phyloP scores from a whole-genome alignment of 2,329 filamentous ascomycete species.

The Colletotrichum spaethianum region DNA sequence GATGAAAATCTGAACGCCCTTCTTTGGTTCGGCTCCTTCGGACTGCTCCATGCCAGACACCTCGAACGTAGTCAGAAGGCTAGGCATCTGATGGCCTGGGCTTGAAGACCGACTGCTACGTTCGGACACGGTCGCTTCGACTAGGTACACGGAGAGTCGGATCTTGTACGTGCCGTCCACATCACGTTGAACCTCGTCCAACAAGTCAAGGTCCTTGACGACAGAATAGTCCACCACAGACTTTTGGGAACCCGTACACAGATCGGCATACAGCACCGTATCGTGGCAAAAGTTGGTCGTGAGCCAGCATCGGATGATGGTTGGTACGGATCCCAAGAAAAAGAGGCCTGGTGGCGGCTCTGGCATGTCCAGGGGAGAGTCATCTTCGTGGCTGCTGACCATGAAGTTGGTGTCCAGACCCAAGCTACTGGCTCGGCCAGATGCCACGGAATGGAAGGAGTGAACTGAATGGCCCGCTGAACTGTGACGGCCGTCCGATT shows the following conservation, averaged over 20 bases:
- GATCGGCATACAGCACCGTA: conserved; percentile 88
- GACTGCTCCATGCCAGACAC: conserved; percentile 73
- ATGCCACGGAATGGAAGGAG: conserved; percentile 78
- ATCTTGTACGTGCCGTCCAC: conserved; percentile 78
- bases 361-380: conserved; percentile 79
- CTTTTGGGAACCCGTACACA: conserved; percentile 92
- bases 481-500: conserved; percentile 94
- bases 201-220: conserved; percentile 80
- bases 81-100: conserved; percentile 84
- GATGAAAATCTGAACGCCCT: conserved; percentile 86
- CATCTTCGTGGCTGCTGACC: conserved; percentile 72
- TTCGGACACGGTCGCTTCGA: conserved; percentile 88
- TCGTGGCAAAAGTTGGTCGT: conserved; percentile 91
- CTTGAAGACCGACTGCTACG: conserved; percentile 80
- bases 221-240: conserved; percentile 86
- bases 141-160: conserved; percentile 87
- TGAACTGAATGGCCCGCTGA: conserved; percentile 82
- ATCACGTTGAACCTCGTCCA: conserved; percentile 75
- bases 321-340: conserved; percentile 88
- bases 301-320: conserved; percentile 96
- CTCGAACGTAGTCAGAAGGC: conserved; percentile 84
- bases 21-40: conserved; percentile 65
- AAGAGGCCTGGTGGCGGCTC: conserved; percentile 87
- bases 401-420: conserved; percentile 82
- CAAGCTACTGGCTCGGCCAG: conserved; percentile 88